Evolutionary conservation across 2,329 filamentous ascomycete genomes (phyloP).

Genomic region (Penicillium psychrosexuale): DNA sequence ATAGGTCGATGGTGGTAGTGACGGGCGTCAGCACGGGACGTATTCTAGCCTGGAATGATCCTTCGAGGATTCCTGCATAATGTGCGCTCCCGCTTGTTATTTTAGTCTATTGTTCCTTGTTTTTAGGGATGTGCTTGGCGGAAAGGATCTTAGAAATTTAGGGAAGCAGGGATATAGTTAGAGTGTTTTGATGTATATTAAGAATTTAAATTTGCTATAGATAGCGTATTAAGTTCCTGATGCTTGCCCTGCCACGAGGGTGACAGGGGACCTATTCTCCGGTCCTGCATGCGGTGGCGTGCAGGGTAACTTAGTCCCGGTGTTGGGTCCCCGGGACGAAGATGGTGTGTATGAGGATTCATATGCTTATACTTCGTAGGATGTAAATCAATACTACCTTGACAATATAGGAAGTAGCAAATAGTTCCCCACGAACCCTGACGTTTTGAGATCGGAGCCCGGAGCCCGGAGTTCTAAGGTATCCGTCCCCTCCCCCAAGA

Average conservation of each 20-base stretch:
- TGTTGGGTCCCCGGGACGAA: background rate
- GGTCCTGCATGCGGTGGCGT: background rate
- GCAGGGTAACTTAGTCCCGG: background rate
- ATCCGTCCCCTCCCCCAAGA: background rate
- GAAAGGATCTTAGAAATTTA: constrained; percentile 11
- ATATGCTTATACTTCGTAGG: background rate
- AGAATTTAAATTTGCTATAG: background rate
- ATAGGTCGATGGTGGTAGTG: background rate
- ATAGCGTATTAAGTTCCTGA: background rate
- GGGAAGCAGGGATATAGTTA: constrained; percentile 5
- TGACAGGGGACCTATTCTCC: constrained; percentile 4
- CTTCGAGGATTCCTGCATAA: background rate
- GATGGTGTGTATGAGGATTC: background rate
- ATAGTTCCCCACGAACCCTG: constrained; percentile 4
- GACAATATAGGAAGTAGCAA: background rate
- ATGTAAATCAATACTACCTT: background rate
- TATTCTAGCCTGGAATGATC: background rate
- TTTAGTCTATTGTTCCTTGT: background rate
- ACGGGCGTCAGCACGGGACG: background rate
- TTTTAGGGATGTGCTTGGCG: constrained; percentile 4
- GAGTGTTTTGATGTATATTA: constrained; percentile 7
- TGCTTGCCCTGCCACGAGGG: constrained; percentile 11
- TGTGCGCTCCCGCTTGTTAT: background rate
- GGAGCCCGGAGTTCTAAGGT: background rate
- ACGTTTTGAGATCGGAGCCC: background rate